Percentiles rank a stretch among this genome's conserved stretches.
phyloP scores from a whole-genome alignment of 2,329 filamentous ascomycete genomes.

The Hymenoscyphus fraxineus region DNA sequence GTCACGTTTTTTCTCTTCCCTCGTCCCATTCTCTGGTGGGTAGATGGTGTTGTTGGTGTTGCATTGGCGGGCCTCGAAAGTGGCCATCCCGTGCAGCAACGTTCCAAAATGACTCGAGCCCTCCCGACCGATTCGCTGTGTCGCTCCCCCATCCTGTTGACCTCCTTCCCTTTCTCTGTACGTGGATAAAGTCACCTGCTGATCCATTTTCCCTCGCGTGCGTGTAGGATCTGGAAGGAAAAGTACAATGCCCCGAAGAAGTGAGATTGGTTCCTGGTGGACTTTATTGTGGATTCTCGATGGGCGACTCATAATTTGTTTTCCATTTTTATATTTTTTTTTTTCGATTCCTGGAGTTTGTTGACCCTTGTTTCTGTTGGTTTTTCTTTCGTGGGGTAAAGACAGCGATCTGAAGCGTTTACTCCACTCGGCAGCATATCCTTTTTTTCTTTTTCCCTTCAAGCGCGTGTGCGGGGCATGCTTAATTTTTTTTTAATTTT shows the following conservation, averaged over 20 bases:
- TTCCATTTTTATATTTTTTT: not conserved
- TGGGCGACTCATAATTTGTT: slow-evolving; percentile 4
- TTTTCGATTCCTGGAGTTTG: not conserved
- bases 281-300: not conserved
- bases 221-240: slow-evolving; percentile 83
- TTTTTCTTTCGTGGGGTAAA: slow-evolving; percentile 1
- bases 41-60: slow-evolving; percentile 15
- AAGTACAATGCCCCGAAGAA: slow-evolving; percentile 61
- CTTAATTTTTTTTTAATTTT: not conserved
- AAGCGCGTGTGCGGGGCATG: slow-evolving; percentile 1
- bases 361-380: not conserved
- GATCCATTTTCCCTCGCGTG: slow-evolving; percentile 9
- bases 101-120: slow-evolving; percentile 35
- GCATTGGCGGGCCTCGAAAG: slow-evolving; percentile 12
- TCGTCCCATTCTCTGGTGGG: slow-evolving; percentile 3
- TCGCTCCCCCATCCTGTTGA: slow-evolving; percentile 4
- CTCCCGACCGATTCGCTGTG: slow-evolving; percentile 26
- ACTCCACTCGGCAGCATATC: not conserved
- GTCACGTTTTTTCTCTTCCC: slow-evolving; percentile 15
- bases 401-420: not conserved
- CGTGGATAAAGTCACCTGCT: slow-evolving; percentile 20
- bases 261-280: slow-evolving; percentile 14
- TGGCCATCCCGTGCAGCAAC: slow-evolving; percentile 21
- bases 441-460: not conserved
- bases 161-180: slow-evolving; percentile 6